Base-by-base conservation (phyloP, 306 rosid genomes). In the Vigna nakashimae region DNA sequence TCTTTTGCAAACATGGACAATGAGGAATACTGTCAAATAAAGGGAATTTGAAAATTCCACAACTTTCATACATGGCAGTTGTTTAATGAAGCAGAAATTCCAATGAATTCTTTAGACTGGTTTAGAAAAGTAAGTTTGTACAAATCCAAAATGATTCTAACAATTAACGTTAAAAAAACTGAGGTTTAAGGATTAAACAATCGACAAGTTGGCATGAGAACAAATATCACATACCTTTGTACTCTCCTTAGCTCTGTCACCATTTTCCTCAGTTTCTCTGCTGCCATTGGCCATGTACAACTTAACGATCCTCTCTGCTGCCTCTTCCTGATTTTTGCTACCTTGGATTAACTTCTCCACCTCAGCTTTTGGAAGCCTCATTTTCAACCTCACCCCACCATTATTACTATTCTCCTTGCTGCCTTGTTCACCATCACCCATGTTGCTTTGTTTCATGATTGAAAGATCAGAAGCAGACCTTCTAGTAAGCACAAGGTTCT, bases 391-490 rank as follows among this genome's bases (percentile, higher is more conserved):
- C 79, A 79, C 73, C 38, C 87, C 74, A 32, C 71, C 85, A 71
- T 57, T 76, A 59, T 60, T 83, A 71, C 49, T 76, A 53, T 60
- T 79, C 10, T 75, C 12, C 4, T 3, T 28, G 2, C 9, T 10
- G 0, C 11, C n/a, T 24, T 26, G 6, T 51, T 40, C 57, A 3
- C 32, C 9, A 42, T 7, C 59, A 28, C 50, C n/a, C 36, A 72
- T 63, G 74, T 84, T 76, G 48, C 66, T 78, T 1, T 85, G 87
- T 40, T 90, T 92, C 82, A 92, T 74, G 46, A 81, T 75, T 0
- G 94, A 81, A n/a, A 96, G 96, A 71, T 93, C 99, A 0, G 99
- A 96, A 15, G 49, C 80, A 1, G 99, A 91, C 67, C 99, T 79
- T 50, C 97, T 74, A 3, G 98, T 56, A 38, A 96, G 84, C 90